phyloP scores from a whole-genome alignment of 179 eudicot genomes.

The Silene noctiflora region DNA sequence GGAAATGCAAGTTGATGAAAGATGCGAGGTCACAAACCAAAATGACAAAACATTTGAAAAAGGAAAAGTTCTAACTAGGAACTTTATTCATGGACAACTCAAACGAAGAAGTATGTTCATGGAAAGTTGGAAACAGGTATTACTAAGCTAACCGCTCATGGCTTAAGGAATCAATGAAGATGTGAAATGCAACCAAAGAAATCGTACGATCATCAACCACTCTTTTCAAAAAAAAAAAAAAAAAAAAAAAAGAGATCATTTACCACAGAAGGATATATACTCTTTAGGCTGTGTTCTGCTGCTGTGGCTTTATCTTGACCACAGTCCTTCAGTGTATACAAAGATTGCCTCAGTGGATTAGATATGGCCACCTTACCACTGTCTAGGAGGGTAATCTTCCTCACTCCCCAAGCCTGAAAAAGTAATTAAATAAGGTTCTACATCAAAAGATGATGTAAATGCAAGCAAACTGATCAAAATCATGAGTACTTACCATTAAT shows the following conservation, averaged over 20 bases:
- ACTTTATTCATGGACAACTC: no score
- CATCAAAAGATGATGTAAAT: background rate
- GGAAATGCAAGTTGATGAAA: no score
- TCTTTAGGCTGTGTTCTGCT: constrained; percentile 62
- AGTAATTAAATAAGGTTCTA: background rate
- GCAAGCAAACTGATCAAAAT: background rate
- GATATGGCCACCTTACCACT: constrained; percentile 94
- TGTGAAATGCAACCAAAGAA: constrained; percentile 1
- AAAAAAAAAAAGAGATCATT: background rate
- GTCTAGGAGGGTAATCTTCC: constrained; percentile 81
- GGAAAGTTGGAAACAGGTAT: no score
- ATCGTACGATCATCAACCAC: constrained; percentile 1
- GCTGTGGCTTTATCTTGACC: constrained; percentile 81
- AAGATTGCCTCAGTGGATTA: constrained; percentile 90
- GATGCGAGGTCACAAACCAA: no score
- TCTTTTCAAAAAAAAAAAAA: no score
- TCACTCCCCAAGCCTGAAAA: constrained; percentile 92
- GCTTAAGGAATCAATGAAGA: background rate
- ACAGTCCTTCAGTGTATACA: constrained; percentile 78
- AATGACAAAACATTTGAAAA: no score
- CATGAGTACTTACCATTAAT: constrained; percentile 64
- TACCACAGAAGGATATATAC: constrained; percentile 87
- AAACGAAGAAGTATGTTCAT: no score
- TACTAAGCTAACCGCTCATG: background rate
- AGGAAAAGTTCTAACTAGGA: no score